These are phyloP conservation scores for Rutstroemia sp. DNA, from an alignment of 2,329 filamentous ascomycete species.

Conservation along the genomic window DNA sequence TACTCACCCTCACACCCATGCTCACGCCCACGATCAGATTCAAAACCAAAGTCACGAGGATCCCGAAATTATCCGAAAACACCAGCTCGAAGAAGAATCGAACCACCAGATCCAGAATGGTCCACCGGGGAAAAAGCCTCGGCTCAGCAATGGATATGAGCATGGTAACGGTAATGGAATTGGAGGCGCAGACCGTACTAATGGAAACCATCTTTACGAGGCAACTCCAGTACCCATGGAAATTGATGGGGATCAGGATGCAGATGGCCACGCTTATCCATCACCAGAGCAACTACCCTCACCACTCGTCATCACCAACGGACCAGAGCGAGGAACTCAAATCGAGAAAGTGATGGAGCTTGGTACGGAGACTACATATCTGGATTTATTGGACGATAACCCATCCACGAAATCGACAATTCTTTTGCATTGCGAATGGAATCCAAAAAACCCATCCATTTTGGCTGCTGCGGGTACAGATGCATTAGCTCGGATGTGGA, in stretches of 20 bases:
- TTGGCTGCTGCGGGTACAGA: slow-evolving; percentile 63
- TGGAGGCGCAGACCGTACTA: not conserved
- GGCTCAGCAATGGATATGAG: slow-evolving; percentile 56
- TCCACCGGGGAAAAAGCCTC: slow-evolving; percentile 48
- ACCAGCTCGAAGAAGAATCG: slow-evolving; percentile 25
- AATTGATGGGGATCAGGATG: slow-evolving; percentile 44
- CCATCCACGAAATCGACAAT: slow-evolving; percentile 38
- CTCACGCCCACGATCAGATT: slow-evolving; percentile 1
- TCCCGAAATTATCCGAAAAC: slow-evolving; percentile 27
- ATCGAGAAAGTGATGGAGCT: slow-evolving; percentile 57
- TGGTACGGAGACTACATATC: slow-evolving; percentile 50
- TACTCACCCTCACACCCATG: not conserved
- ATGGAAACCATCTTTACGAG: slow-evolving; percentile 31
- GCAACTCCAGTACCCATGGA: slow-evolving; percentile 36
- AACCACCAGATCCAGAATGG: slow-evolving; percentile 43
- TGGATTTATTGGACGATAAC: slow-evolving; percentile 40
- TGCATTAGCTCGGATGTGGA: slow-evolving; percentile 64
- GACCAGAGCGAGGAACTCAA: slow-evolving; percentile 57
- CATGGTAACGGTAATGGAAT: slow-evolving; percentile 32
- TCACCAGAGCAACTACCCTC: slow-evolving; percentile 48
- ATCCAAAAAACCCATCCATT: slow-evolving; percentile 55
- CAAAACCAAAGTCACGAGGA: slow-evolving; percentile 20
- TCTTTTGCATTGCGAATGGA: slow-evolving; percentile 63
- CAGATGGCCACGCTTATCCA: slow-evolving; percentile 54
- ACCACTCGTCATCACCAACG: slow-evolving; percentile 48